Evolutionary conservation across 345 rosid species (phyloP).

Genomic region (Melaleuca quinquenervia): DNA sequence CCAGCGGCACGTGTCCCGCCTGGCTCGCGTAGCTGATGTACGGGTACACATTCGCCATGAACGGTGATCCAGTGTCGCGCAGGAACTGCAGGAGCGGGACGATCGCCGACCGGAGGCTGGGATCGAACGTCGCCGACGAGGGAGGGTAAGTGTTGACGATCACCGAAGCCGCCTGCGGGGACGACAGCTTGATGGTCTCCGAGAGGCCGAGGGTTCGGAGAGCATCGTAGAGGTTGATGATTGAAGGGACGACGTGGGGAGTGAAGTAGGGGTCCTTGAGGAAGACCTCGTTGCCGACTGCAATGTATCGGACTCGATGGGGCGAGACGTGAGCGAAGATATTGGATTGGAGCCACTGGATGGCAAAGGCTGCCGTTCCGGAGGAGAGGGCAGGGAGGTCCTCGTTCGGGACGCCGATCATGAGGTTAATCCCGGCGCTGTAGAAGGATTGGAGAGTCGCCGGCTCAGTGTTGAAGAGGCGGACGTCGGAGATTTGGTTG

Average conservation of each 20-base stretch:
- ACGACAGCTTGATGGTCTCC: slow-evolving; percentile 10
- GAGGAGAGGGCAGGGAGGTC: slow-evolving; percentile 20
- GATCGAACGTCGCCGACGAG: slow-evolving; percentile 19
- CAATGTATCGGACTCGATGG: slow-evolving; percentile 11
- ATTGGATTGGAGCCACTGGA: slow-evolving; percentile 22
- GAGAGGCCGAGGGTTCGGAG: slow-evolving; percentile 10
- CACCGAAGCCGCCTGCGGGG: slow-evolving; percentile 25
- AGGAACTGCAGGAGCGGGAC: slow-evolving; percentile 15
- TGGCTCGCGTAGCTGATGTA: slow-evolving; percentile 7
- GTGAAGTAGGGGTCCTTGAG: slow-evolving; percentile 16
- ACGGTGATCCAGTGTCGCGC: slow-evolving; percentile 8
- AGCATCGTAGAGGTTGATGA: slow-evolving; percentile 13
- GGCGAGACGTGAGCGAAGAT: slow-evolving; percentile 16
- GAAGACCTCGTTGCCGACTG: slow-evolving; percentile 29
- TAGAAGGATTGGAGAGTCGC: slow-evolving; percentile 12
- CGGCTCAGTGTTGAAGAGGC: slow-evolving; percentile 22
- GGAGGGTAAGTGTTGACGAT: slow-evolving; percentile 25
- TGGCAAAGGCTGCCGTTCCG: not conserved
- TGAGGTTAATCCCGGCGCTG: slow-evolving; percentile 21
- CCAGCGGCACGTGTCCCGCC: not conserved
- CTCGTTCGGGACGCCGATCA: slow-evolving; percentile 25
- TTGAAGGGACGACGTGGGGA: slow-evolving; percentile 19
- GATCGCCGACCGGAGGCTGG: slow-evolving; percentile 1
- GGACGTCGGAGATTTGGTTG: slow-evolving; percentile 16
- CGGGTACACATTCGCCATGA: slow-evolving; percentile 23